Conservation (phyloP, 805 yeast genomes). For the Candida qinlingensis region DNA sequence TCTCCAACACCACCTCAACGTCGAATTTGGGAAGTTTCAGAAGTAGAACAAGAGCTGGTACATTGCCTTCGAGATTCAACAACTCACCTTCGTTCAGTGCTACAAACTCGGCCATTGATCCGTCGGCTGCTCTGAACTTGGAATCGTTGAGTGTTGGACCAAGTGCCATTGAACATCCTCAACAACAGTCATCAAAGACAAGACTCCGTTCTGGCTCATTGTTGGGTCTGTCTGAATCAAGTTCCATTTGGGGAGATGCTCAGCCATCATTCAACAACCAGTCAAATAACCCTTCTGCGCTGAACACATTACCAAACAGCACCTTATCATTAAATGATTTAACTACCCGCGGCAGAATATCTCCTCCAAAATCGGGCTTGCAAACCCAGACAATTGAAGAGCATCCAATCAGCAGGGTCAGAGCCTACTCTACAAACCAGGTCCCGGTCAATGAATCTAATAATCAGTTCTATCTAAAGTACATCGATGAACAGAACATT, state of each 20-base stretch:
- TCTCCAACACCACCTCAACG: slow-evolving; percentile 14
- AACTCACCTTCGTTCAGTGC: slow-evolving; percentile 19
- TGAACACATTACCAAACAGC: slow-evolving; percentile 7
- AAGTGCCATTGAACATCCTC: background rate
- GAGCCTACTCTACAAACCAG: slow-evolving; percentile 25
- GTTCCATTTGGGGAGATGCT: slow-evolving; percentile 55
- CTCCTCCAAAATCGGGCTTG: slow-evolving; percentile 15
- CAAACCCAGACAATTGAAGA: slow-evolving; percentile 16
- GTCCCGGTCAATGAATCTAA: slow-evolving; percentile 17
- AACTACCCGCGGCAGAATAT: slow-evolving; percentile 13
- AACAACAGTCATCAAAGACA: slow-evolving; percentile 12
- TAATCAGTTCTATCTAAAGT: slow-evolving; percentile 12
- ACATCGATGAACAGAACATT: slow-evolving; percentile 10
- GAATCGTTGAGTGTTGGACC: slow-evolving; percentile 9
- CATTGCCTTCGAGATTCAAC: slow-evolving; percentile 60
- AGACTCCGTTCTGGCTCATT: slow-evolving; percentile 55
- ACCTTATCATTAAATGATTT: slow-evolving; percentile 6
- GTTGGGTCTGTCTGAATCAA: slow-evolving; percentile 31
- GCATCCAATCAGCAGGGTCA: slow-evolving; percentile 14
- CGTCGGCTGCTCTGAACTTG: slow-evolving; percentile 15
- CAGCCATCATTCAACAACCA: background rate
- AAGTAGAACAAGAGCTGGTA: slow-evolving; percentile 71
- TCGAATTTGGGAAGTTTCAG: slow-evolving; percentile 36
- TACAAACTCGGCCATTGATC: slow-evolving; percentile 13
- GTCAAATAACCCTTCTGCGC: background rate